Percentiles rank a stretch among this genome's conserved stretches.
Conservation (phyloP, 257 asterid genomes). For the Jasminum sambac region DNA sequence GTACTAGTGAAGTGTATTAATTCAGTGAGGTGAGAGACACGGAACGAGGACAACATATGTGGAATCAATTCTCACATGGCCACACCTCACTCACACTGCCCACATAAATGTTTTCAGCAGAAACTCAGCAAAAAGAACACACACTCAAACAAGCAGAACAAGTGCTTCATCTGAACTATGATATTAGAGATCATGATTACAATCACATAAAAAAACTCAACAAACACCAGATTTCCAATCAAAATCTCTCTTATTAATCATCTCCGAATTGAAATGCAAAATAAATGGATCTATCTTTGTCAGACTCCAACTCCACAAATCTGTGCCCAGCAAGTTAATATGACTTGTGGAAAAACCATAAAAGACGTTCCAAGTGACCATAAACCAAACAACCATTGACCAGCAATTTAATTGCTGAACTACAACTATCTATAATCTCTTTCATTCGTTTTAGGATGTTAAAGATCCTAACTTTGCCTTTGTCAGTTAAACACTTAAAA, state of each 20-base stretch:
- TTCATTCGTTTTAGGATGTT: not conserved
- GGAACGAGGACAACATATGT: too few relatives aligned
- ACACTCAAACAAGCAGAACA: not conserved
- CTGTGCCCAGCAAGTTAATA: not conserved
- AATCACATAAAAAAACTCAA: not conserved
- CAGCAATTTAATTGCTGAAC: not conserved
- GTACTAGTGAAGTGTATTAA: too few relatives aligned
- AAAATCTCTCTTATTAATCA: not conserved
- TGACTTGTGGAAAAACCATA: not conserved
- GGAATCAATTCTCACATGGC: not conserved
- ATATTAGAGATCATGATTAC: too few relatives aligned
- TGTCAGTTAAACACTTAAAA: not conserved
- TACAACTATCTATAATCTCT: not conserved
- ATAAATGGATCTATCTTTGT: conserved; percentile 6
- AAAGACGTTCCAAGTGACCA: not conserved
- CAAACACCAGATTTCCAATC: not conserved
- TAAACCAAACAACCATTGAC: not conserved
- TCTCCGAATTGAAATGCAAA: not conserved
- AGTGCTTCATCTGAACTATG: not conserved
- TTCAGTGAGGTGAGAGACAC: too few relatives aligned
- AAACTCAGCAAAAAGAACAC: not conserved
- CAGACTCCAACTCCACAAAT: not conserved
- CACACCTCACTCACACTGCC: not conserved
- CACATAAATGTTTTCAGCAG: not conserved
- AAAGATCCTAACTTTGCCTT: not conserved